A percentile compares a stretch with the other conserved stretches of the same genome.
Conservation (phyloP, 1,284 basidiomycete species). For the Lentinula novae-zelandiae region DNA sequence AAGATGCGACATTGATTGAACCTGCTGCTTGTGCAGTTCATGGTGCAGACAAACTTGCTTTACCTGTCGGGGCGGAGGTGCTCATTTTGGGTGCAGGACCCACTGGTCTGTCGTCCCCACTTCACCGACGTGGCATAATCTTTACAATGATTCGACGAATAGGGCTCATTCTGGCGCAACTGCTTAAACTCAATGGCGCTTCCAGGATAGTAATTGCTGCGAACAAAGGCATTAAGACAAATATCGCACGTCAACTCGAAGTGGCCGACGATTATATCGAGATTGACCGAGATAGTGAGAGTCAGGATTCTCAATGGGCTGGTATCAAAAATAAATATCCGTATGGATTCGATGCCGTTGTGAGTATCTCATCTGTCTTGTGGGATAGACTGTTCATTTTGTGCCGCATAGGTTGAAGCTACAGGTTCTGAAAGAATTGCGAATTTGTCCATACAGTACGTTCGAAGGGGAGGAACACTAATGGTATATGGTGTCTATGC, state of each 20-base stretch:
- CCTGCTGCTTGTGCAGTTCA: constrained; percentile 87
- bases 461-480: constrained; percentile 73
- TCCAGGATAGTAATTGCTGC: constrained; percentile 73
- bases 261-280: constrained; percentile 83
- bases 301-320: constrained; percentile 78
- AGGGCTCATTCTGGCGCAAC: constrained; percentile 71
- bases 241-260: constrained; percentile 72
- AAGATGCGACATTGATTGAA: constrained; percentile 85
- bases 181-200: constrained; percentile 73
- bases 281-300: constrained; percentile 57
- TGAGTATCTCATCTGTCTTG: constrained; percentile 22
- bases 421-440: constrained; percentile 82
- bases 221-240: constrained; percentile 84
- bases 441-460: constrained; percentile 80
- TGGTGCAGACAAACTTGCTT: constrained; percentile 79
- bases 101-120: constrained; percentile 28
- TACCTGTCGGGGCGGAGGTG: constrained; percentile 74
- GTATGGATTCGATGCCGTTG: constrained; percentile 86
- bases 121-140: neutral
- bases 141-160: constrained; percentile 25
- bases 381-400: neutral
- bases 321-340: constrained; percentile 76
- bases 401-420: constrained; percentile 57
- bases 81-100: constrained; percentile 79
- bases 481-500: constrained; percentile 76